These are phyloP conservation scores for Neurospora sp. DNA, from an alignment of 495 filamentous ascomycete genomes.

Conservation along the genomic window DNA sequence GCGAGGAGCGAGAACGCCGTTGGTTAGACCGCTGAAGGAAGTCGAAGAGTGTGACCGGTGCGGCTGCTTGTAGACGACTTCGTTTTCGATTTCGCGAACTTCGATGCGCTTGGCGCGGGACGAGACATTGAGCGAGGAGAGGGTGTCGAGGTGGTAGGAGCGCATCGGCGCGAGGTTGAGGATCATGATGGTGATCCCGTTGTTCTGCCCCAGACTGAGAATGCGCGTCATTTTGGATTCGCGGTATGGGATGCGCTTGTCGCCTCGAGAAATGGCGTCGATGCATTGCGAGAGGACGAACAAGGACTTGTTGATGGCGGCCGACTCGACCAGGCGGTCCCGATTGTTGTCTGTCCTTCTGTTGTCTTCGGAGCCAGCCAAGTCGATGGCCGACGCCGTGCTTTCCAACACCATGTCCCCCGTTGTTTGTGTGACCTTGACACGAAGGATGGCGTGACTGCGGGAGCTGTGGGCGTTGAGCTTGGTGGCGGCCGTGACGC, in stretches of 20 bases:
- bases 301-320: constrained; percentile 95
- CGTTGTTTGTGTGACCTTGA: constrained; percentile 71
- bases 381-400: constrained; percentile 87
- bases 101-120: constrained; percentile 96
- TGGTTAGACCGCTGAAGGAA: constrained; percentile 11
- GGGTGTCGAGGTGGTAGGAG: constrained; percentile 73
- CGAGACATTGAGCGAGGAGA: constrained; percentile 44
- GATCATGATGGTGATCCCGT: constrained; percentile 93
- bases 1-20: constrained; percentile 42
- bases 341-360: constrained; percentile 89
- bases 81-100: constrained; percentile 87
- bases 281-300: constrained; percentile 95
- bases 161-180: constrained; percentile 80
- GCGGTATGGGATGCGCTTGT: constrained; percentile 77
- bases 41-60: constrained; percentile 25
- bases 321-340: constrained; percentile 88
- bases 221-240: constrained; percentile 98
- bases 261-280: constrained; percentile 69
- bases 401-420: constrained; percentile 62
- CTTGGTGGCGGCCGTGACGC: constrained; percentile 88
- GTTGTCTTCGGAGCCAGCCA: constrained; percentile 96
- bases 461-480: constrained; percentile 91
- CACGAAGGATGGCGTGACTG: constrained; percentile 86
- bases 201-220: constrained; percentile 85
- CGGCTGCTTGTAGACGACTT: constrained; percentile 69